Percentiles rank a stretch among this genome's conserved stretches.
phyloP scores from a whole-genome alignment of 176 grass and related monocot genomes.

The Hyparrhenia diplandra region DNA sequence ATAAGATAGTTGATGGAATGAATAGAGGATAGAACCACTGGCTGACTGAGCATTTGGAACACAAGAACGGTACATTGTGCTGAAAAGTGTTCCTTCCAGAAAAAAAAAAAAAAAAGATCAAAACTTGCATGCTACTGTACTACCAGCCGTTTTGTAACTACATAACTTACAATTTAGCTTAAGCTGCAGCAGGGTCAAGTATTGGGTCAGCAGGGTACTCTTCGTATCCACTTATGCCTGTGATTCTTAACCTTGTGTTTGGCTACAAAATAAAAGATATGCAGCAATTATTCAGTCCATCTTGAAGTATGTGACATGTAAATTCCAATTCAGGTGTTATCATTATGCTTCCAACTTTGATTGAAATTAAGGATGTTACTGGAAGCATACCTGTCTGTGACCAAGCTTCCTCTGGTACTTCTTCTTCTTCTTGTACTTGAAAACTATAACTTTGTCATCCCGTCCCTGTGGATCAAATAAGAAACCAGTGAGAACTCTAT shows the following conservation, averaged over 20 bases:
- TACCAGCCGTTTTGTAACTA: conserved; percentile 46
- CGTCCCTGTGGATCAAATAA: conserved; percentile 56
- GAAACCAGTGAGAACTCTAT: background rate
- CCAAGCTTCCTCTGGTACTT: conserved; percentile 86
- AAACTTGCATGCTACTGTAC: conserved; percentile 23
- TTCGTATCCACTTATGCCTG: conserved; percentile 88
- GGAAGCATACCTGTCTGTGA: conserved; percentile 70
- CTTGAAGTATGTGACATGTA: background rate
- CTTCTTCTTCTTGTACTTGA: conserved; percentile 95
- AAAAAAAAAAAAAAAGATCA: background rate
- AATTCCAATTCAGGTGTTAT: background rate
- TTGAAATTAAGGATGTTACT: background rate
- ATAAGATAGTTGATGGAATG: background rate
- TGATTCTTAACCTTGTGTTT: conserved; percentile 75
- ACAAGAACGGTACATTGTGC: background rate
- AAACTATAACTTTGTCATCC: conserved; percentile 86
- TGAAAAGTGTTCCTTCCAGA: background rate
- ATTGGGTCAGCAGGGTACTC: conserved; percentile 73
- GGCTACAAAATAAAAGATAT: conserved; percentile 50
- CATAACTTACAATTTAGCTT: conserved; percentile 36
- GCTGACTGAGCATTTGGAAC: conserved; percentile 23
- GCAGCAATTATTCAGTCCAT: background rate
- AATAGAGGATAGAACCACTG: conserved; percentile 24
- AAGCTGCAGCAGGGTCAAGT: conserved; percentile 42
- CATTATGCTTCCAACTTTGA: background rate